Evolutionary conservation across 2,329 filamentous ascomycete species (phyloP), one percentile per base, ranked within the genome.

Genomic region (Chaetomiaceae sp.): DNA sequence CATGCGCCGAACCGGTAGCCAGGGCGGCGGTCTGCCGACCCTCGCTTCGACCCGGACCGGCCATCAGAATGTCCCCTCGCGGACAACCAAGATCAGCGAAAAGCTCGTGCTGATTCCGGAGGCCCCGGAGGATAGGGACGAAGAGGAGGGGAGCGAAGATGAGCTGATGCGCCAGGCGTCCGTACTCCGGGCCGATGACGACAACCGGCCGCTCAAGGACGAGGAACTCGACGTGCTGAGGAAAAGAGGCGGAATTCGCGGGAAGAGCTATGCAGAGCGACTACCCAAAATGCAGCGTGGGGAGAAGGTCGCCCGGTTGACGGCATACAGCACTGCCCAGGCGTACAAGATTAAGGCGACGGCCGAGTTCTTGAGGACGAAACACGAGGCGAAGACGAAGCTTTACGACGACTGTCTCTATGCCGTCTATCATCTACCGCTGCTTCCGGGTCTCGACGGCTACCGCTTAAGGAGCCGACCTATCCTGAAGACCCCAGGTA

Each of bases 401-500:
- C 77, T 97, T 5, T 99, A 99, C 69, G 93, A 99, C 67, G 93
- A 99, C 68, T 99, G 93, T 65, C 74, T 99, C 20, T 99, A 99
- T 66, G 89, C 86, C 21, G 92, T 96, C 42, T 99, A 99, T 68
- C 91, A 96, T 65, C 73, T 96, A 25, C 93, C 93, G 5, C 73
- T 99, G 14, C 75, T 97, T 48, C 86, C 89, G 2, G 93, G 92
- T 1, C 82, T 76, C 41, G 90, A 95, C 43, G 92, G 93, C 1
- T 96, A 91, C 67, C 78, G 93, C 21, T 76, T 99, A 21, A 82
- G 89, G 61, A 96, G 92, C 65, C 89, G 91, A 63, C 93, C 93
- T 0, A 87, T 95, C 20, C 72, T 97, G 46, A 96, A 95, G 70
- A 95, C 87, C 40, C 91, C 92, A 0, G 93, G 93, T 13, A 80